These are phyloP conservation scores for Glebionis coronaria DNA, from an alignment of 129 eudicot species.

Conservation along the genomic window DNA sequence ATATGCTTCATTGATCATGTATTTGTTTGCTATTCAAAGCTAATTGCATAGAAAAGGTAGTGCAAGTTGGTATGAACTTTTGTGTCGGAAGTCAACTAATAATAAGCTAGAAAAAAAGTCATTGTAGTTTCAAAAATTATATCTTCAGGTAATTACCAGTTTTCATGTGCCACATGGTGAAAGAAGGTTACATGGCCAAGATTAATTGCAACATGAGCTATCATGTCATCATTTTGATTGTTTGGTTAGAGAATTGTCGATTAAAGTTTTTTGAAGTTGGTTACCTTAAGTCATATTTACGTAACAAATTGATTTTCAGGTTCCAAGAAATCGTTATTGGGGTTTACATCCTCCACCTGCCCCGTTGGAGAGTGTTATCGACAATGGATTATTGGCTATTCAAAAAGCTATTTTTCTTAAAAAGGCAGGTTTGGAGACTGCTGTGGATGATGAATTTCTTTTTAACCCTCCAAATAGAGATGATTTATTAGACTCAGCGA, in stretches of 20 bases:
- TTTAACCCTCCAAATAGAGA: constrained; percentile 72
- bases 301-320: constrained; percentile 41
- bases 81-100: background rate
- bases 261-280: background rate
- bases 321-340: constrained; percentile 93
- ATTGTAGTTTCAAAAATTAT: background rate
- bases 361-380: constrained; percentile 81
- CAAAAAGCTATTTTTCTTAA: constrained; percentile 86
- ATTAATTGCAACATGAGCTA: background rate
- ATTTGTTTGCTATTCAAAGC: background rate
- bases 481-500: constrained; percentile 74
- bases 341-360: constrained; percentile 97
- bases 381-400: constrained; percentile 81
- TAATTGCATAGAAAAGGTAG: background rate
- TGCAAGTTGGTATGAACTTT: background rate
- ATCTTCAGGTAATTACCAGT: background rate
- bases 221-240: background rate
- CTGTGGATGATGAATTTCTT: constrained; percentile 72
- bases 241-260: background rate
- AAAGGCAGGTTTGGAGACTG: constrained; percentile 92
- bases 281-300: background rate
- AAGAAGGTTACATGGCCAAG: background rate
- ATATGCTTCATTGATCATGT: constrained; percentile 4
- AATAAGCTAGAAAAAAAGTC: background rate
- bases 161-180: background rate